Base-by-base conservation (phyloP, 2,329 filamentous ascomycete genomes). In the Lasiodiplodia sp. region DNA sequence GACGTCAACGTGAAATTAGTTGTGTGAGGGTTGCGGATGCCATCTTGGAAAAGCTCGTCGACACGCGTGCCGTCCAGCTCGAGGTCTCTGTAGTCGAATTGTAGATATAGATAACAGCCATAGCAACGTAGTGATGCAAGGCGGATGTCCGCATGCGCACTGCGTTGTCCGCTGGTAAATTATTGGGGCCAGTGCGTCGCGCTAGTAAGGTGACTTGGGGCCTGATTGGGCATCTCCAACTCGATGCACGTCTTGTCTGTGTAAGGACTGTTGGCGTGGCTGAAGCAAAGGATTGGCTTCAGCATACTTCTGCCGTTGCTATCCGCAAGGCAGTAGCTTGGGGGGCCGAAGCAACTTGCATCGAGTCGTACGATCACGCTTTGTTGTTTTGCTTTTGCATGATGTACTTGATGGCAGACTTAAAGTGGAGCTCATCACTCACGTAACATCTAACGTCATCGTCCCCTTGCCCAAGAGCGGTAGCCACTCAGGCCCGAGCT, bases 381-480 rank as follows among this genome's bases (percentile, higher is more conserved):
- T 16, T 38, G 8, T 21, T 37, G 8, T 21, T 38, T 38, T 34
- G 25, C n/a, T 63, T 10, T 31, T 31, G 57, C 38, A 62, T 60
- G 3, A 34, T 34, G 31, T 28, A 28, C 28, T 28, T 28, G 28
- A 28, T 28, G 31, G 31, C 31, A 34, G 31, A 8, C 31, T 10
- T 7, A 34, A 34, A 34, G 56, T 60, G 56, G 56, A 60, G 38
- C 56, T 18, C 38, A n/a, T 12, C 37, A 21, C 40, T 60, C 37
- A 47, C 38, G 56, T 60, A 60, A 44, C 56, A 60, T 18, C 40
- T 23, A 51, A 51, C 58, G 58, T 63, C 58, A 63, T n/a, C 25
- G 16, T 21, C n/a, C 31, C 40, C 31, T 21, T 28, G 14, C 14
- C 16, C 18, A 60, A 60, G 11, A 25, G 6, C 31, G 57, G 40